Percentiles rank a stretch among this genome's conserved stretches.
These are phyloP conservation scores for Pestalotiopsis sp. DNA, from an alignment of 2,329 filamentous ascomycete genomes.

Conservation along the genomic window DNA sequence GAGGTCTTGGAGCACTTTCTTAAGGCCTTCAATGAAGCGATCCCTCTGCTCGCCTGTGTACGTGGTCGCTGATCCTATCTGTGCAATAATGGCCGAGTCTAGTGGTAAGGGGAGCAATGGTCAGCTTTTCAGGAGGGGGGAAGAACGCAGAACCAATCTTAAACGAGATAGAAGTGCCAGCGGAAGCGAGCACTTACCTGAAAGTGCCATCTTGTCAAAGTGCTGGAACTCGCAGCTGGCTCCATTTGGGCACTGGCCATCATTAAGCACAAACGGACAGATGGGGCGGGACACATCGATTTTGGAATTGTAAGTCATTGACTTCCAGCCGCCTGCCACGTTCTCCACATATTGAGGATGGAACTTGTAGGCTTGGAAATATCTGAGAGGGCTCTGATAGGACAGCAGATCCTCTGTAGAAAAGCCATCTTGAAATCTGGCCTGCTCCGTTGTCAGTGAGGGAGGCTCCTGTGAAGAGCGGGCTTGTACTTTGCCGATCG, in stretches of 20 bases:
- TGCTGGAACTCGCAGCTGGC: slow-evolving; percentile 76
- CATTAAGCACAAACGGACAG: slow-evolving; percentile 75
- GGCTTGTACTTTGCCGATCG: slow-evolving; percentile 32
- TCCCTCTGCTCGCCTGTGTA: slow-evolving; percentile 62
- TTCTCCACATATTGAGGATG: slow-evolving; percentile 74
- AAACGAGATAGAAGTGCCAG: neutral
- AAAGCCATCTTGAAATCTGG: slow-evolving; percentile 17
- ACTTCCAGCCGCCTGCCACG: slow-evolving; percentile 78
- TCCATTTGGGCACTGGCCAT: slow-evolving; percentile 71
- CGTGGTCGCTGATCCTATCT: slow-evolving; percentile 68
- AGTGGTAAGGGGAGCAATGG: slow-evolving; percentile 36
- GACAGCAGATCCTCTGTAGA: slow-evolving; percentile 47
- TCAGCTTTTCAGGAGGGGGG: slow-evolving; percentile 51
- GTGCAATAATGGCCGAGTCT: slow-evolving; percentile 76
- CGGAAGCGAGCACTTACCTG: slow-evolving; percentile 64
- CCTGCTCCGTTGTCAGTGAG: slow-evolving; percentile 31
- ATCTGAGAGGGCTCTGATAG: slow-evolving; percentile 81
- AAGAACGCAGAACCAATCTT: slow-evolving; percentile 29
- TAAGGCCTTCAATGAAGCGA: slow-evolving; percentile 64
- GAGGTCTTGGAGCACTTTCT: slow-evolving; percentile 60
- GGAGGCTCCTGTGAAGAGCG: slow-evolving; percentile 27
- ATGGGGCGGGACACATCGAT: slow-evolving; percentile 76
- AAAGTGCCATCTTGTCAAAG: slow-evolving; percentile 70
- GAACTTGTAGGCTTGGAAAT: slow-evolving; percentile 88
- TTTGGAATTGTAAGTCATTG: slow-evolving; percentile 89